These are phyloP conservation scores for Hanseniaspora valbyensis DNA, from an alignment of 805 yeast species.

Conservation along the genomic window DNA sequence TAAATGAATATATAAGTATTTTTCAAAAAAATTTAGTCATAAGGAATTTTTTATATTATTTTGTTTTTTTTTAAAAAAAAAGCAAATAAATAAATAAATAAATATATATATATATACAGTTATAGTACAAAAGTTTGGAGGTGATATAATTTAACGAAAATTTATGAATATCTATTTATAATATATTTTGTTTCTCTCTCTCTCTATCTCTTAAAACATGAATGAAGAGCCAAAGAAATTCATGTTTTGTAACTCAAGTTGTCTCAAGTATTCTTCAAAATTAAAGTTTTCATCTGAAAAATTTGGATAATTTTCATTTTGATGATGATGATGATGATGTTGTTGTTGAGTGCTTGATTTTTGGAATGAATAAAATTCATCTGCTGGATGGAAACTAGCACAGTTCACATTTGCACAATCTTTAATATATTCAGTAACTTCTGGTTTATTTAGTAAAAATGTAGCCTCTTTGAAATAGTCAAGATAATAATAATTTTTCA, in stretches of 20 bases:
- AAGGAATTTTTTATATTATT: too few relatives aligned
- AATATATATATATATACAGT: too few relatives aligned
- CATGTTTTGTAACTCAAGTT: conserved; percentile 5
- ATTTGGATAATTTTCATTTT: too few relatives aligned
- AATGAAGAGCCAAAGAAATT: conserved; percentile 6
- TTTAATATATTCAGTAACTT: background rate
- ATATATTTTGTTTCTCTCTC: too few relatives aligned
- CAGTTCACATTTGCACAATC: background rate
- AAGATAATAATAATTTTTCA: conserved; percentile 7
- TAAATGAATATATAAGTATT: background rate
- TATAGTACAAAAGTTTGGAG: too few relatives aligned
- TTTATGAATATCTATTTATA: too few relatives aligned
- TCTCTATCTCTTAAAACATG: background rate
- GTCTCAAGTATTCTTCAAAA: conserved; percentile 11
- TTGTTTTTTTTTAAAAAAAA: too few relatives aligned
- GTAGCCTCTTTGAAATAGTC: background rate
- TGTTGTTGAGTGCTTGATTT: too few relatives aligned
- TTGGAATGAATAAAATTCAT: background rate
- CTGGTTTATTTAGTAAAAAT: background rate
- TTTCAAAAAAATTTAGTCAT: too few relatives aligned
- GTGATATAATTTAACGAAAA: too few relatives aligned
- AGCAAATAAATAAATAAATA: too few relatives aligned
- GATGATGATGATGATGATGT: too few relatives aligned
- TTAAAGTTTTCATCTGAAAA: background rate
- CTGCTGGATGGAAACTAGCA: background rate